Evolutionary conservation across 441 rosid genomes (phyloP).

Genomic region (Syzygium malaccense): DNA sequence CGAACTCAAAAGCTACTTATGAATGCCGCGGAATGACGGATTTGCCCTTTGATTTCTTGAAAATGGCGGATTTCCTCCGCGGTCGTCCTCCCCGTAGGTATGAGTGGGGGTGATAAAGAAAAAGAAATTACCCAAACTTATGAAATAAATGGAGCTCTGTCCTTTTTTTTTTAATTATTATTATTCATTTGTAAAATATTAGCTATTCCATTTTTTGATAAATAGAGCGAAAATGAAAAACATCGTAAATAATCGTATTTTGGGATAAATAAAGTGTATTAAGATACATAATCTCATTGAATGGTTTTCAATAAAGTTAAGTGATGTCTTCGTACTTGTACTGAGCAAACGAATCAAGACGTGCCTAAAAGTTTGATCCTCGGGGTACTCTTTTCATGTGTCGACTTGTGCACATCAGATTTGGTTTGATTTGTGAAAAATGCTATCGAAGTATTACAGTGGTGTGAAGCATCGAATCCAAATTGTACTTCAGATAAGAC

Average conservation of each 20-base stretch:
- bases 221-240: not conserved
- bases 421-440: not conserved
- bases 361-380: not conserved
- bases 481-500: not conserved
- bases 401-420: not conserved
- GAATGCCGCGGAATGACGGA: slow-evolving; percentile 2
- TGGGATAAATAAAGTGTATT: not conserved
- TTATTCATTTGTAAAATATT: not conserved
- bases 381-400: not conserved
- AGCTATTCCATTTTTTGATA: not conserved
- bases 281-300: not conserved
- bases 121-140: not conserved
- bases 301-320: not conserved
- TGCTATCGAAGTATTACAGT: not conserved
- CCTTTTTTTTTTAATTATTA: not conserved
- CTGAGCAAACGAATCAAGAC: not conserved
- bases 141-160: not conserved
- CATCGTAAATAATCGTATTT: not conserved
- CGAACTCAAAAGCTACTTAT: slow-evolving; percentile 11
- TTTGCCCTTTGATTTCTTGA: slow-evolving; percentile 6
- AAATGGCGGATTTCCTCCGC: slow-evolving; percentile 27
- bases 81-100: not conserved
- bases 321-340: not conserved
- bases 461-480: not conserved
- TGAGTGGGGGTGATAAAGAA: not conserved